Evolutionary conservation across 306 rosid genomes (phyloP), one percentile per base, ranked within the genome.

Genomic region (Calophaca sinica): DNA sequence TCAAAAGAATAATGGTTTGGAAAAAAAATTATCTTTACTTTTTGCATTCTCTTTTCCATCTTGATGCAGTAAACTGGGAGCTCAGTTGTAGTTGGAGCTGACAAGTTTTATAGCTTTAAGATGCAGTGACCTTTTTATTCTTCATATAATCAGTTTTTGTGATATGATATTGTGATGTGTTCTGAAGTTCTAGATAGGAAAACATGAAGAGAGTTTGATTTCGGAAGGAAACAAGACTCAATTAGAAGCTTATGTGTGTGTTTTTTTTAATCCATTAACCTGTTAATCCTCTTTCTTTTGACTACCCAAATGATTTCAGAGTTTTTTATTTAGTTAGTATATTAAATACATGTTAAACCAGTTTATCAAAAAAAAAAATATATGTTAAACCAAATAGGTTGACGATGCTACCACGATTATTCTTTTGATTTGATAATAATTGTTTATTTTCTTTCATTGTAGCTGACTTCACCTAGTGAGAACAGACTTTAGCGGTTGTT

Each of bases 151-250:
- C 26, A 20, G 26, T 20, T 20, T 20, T 20, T 20, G 26, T 20
- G 26, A 20, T 20, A 20, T 20, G 26, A 20, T 60, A 31, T 60
- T 33, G 45, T 63, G 36, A 26, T 54, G 45, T 63, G 14, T 20
- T 61, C 73, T 10, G 5, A 33, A 42, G 67, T 63, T 62, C 20
- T 31, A 20, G 28, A 36, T 15, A 55, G 74, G 68, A 7, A 15
- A 33, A 31, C 20, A 14, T 42, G 59, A 3, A 54, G 49, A 31
- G 12, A 54, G 26, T 20, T 65, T 46, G 31, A 55, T 26, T 57
- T 65, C 36, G 55, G 62, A 79, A 79, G 61, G 59, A 71, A 64
- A 65, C 15, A 1, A 32, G 45, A 7, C 31, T 42, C n/a, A 5
- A 14, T 45, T 10, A 36, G 3, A 50, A 53, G 39, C 26, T 42